Evolutionary conservation across 768 basidiomycete species (phyloP), one percentile per base, ranked within the genome.

Genomic region (Brasilioporus rufonigricans): DNA sequence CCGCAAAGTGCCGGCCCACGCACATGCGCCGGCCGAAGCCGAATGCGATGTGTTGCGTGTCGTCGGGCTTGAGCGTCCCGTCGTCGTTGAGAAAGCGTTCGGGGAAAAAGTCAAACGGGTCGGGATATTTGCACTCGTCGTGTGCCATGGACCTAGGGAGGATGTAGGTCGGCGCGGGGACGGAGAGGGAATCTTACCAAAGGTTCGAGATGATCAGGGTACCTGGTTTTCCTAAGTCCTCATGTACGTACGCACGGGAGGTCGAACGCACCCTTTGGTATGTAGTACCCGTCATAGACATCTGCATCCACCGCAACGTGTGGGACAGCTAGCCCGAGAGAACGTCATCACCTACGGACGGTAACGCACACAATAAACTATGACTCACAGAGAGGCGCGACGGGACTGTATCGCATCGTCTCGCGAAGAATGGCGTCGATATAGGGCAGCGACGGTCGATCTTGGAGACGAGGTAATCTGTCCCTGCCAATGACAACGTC

Each of bases 261-360:
- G 6, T 21, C n/a, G 32, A 32, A 0, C 49, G 23, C 54, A 53
- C 10, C 75, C 51, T 74, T 73, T 9, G 82, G 83, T 44, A 85
- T 85, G 10, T 77, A 64, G 55, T 80, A 78, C 13, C 76, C 8
- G n/a, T n/a, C n/a, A n/a, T n/a, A n/a, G n/a, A n/a, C n/a, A n/a
- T n/a, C n/a, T n/a, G n/a, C n/a, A n/a, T 63, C 61, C 6, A 50
- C 71, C 12, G 73, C 71, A 24, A 66, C 64, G 56, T 79, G 80
- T 14, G 77, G 76, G 14, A 79, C 76, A 44, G 73, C 59, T 79
- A 33, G 11, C 27, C 2, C 5, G 26, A 18, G 4, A 8, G 18
- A n/a, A 21, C 26, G 8, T 26, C 5, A 14, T 4, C 11, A 2
- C 18, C 12, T 58, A 36, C 19, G 8, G 45, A 14, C 3, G 12